Conservation (phyloP, 1,139 yeast genomes). For the Blastobotrys capitulatus region DNA sequence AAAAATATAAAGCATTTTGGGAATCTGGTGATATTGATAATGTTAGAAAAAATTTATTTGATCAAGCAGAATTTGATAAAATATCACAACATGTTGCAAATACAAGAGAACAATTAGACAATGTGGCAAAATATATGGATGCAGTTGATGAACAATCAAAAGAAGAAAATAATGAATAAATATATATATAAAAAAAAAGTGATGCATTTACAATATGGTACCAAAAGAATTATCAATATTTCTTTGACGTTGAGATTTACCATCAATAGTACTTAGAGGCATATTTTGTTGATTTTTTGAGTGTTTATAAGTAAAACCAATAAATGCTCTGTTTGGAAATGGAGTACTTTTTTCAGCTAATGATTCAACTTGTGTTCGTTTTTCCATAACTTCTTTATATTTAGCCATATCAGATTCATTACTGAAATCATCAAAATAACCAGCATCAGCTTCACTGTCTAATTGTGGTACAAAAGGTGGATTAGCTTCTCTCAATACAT, state of each 20-base stretch:
- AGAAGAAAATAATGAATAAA: constrained; percentile 16
- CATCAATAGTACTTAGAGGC: constrained; percentile 15
- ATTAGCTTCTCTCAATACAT: constrained; percentile 49
- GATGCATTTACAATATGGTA: constrained; percentile 21
- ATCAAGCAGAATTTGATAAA: constrained; percentile 39
- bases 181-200: constrained; percentile 19
- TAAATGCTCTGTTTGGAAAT: constrained; percentile 64
- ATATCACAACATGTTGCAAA: constrained; percentile 39
- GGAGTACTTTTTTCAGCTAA: constrained; percentile 60
- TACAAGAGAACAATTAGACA: constrained; percentile 39
- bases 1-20: constrained; percentile 29
- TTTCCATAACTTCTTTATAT: constrained; percentile 92
- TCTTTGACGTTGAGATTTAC: constrained; percentile 8
- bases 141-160: constrained; percentile 32
- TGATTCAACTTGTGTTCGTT: constrained; percentile 78
- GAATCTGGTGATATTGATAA: constrained; percentile 31
- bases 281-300: constrained; percentile 23
- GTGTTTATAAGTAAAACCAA: constrained; percentile 96
- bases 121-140: constrained; percentile 39
- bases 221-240: constrained; percentile 22
- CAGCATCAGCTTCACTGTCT: constrained; percentile 96
- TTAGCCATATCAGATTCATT: constrained; percentile 97
- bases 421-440: constrained; percentile 95
- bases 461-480: constrained; percentile 98
- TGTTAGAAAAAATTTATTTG: constrained; percentile 37